Conservation (phyloP, 371 early-diverging fungal species). For the Mortierella sp. region DNA sequence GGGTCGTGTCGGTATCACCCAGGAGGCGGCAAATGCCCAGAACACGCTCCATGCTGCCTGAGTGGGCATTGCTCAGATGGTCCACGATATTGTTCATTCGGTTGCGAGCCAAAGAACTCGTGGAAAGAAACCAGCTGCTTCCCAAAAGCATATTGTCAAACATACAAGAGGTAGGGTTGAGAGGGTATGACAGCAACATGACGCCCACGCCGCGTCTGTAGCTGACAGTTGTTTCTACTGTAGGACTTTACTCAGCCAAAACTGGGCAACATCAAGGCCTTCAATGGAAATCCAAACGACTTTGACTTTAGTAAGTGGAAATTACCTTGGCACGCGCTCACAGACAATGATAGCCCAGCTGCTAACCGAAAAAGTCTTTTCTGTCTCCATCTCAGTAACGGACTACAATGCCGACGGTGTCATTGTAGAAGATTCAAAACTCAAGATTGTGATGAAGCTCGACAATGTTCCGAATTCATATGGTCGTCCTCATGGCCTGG, state of each 20-base stretch:
- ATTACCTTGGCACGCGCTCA: no score
- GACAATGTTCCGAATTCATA: conserved; percentile 27
- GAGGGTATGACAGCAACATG: no score
- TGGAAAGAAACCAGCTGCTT: conserved; percentile 48
- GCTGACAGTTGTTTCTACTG: no score
- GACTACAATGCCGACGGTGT: conserved; percentile 42
- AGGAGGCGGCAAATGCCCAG: conserved; percentile 45
- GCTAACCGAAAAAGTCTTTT: background rate
- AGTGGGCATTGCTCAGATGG: conserved; percentile 48
- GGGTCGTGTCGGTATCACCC: conserved; percentile 31
- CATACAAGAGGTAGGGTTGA: conserved; percentile 40
- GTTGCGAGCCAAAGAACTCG: conserved; percentile 38
- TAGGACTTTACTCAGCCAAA: conserved; percentile 30
- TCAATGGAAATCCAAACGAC: conserved; percentile 35
- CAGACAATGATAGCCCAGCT: background rate
- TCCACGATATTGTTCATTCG: conserved; percentile 34
- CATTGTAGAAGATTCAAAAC: conserved; percentile 24
- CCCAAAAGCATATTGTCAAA: conserved; percentile 28
- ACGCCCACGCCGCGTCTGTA: no score
- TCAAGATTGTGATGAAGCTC: conserved; percentile 37
- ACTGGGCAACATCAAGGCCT: conserved; percentile 14
- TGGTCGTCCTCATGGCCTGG: conserved; percentile 39
- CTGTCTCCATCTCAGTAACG: conserved; percentile 10
- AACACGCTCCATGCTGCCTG: conserved; percentile 41
- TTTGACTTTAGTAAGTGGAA: conserved; percentile 38